Percentiles rank a stretch among this genome's conserved stretches.
These are phyloP conservation scores for Penicillium frequentans DNA, from an alignment of 2,329 filamentous ascomycete genomes.

Conservation along the genomic window DNA sequence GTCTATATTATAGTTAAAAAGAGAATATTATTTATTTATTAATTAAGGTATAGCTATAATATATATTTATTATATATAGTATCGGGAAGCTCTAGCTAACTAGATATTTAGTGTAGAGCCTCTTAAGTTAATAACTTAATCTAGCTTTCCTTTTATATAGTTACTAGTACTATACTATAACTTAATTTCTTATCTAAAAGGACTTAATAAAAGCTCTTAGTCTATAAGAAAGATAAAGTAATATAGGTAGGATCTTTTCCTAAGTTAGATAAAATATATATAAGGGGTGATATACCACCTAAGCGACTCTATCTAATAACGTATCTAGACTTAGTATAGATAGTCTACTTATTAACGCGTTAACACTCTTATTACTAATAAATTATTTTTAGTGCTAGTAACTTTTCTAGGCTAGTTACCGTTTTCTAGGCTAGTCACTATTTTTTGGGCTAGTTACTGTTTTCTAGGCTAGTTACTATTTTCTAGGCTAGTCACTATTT, in stretches of 20 bases:
- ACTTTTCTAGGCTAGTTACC: no score
- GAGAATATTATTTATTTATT: background rate
- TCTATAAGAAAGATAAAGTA: background rate
- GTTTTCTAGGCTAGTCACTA: background rate
- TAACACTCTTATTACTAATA: background rate
- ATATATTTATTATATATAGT: background rate
- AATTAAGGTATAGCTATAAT: background rate
- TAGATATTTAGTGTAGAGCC: background rate
- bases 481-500: no score
- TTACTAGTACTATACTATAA: background rate
- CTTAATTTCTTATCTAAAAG: background rate
- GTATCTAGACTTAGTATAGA: no score
- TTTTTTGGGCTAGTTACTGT: background rate
- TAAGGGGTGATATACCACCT: background rate
- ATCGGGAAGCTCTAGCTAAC: background rate
- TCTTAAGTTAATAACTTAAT: background rate
- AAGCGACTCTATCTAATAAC: background rate
- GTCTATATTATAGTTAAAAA: background rate
- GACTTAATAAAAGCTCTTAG: background rate
- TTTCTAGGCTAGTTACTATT: no score
- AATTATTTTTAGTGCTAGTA: background rate
- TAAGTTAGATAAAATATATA: background rate
- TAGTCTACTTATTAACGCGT: background rate
- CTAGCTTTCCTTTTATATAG: background rate
- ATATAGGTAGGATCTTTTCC: background rate